Conservation (phyloP, 176 grass and related monocot genomes). For the Bothriochloa decipiens region DNA sequence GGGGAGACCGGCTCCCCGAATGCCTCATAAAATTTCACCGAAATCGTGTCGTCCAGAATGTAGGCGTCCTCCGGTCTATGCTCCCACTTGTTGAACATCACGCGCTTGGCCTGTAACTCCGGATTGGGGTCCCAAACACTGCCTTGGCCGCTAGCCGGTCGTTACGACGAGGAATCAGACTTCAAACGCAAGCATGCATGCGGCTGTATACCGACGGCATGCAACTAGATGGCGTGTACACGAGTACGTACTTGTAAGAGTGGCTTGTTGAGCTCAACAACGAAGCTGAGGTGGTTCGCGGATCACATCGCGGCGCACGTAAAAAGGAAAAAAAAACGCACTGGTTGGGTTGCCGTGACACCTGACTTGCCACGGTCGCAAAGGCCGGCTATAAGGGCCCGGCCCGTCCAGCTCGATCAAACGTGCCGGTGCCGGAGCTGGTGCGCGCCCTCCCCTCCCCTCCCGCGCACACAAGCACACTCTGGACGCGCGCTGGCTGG, state of each 20-base stretch:
- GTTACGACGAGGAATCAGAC: too few species aligned
- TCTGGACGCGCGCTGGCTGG: neutral
- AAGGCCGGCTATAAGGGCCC: neutral
- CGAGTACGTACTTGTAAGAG: neutral
- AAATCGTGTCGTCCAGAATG: too few species aligned
- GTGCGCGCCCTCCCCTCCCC: too few species aligned
- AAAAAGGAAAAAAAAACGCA: conserved; percentile 9
- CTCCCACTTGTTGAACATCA: too few species aligned
- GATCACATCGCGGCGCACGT: conserved; percentile 46
- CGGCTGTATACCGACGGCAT: neutral
- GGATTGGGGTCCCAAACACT: too few species aligned
- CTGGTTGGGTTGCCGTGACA: neutral
- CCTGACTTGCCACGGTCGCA: conserved; percentile 30
- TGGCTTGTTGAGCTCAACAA: neutral
- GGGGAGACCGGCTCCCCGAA: too few species aligned
- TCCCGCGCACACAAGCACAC: neutral
- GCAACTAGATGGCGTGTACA: neutral
- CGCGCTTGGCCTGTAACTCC: too few species aligned
- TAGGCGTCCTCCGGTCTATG: too few species aligned
- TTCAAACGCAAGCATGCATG: neutral
- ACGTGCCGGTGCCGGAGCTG: neutral
- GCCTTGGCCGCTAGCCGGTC: too few species aligned
- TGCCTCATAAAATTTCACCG: too few species aligned
- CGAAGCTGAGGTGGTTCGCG: conserved; percentile 19
- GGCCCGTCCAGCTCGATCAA: neutral